Conservation (phyloP, 768 basidiomycete species). For the Zangia roseola region DNA sequence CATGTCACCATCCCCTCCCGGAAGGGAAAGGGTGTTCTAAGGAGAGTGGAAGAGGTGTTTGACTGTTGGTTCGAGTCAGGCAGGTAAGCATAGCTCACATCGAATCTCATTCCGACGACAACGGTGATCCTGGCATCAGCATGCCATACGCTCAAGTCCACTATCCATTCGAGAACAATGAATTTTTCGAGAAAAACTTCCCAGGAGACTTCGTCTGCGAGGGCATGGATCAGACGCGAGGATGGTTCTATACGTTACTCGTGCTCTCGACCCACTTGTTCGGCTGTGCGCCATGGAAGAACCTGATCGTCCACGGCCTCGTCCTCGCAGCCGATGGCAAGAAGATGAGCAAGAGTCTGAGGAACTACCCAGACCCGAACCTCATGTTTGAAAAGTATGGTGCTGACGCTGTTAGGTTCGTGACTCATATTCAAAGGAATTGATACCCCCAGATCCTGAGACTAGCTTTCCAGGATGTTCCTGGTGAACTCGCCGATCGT, state of each 20-base stretch:
- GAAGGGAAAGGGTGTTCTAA: slow-evolving; percentile 80
- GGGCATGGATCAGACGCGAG: slow-evolving; percentile 98
- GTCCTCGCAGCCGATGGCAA: slow-evolving; percentile 96
- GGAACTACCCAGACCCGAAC: slow-evolving; percentile 96
- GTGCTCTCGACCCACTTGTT: slow-evolving; percentile 96
- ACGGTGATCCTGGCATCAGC: slow-evolving; percentile 40
- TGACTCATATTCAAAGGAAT: not conserved
- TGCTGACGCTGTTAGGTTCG: slow-evolving; percentile 88
- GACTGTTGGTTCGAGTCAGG: slow-evolving; percentile 99
- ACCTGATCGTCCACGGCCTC: slow-evolving; percentile 93
- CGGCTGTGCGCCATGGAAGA: slow-evolving; percentile 94
- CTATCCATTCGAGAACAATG: slow-evolving; percentile 98
- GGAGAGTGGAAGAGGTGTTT: slow-evolving; percentile 95
- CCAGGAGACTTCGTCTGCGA: slow-evolving; percentile 98
- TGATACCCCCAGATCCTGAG: not conserved
- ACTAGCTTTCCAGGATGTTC: slow-evolving; percentile 69
- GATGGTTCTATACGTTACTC: slow-evolving; percentile 99
- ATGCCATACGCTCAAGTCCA: slow-evolving; percentile 99
- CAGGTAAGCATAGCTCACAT: slow-evolving; percentile 52
- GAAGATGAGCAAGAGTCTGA: slow-evolving; percentile 98
- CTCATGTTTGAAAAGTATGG: slow-evolving; percentile 88
- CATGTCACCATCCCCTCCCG: slow-evolving; percentile 94
- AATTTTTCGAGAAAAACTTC: slow-evolving; percentile 78
- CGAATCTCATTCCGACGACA: not conserved
- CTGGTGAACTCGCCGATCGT: slow-evolving; percentile 99